Conservation (phyloP, 2,329 filamentous ascomycete genomes). For the Dryadomyces quercivorus region DNA sequence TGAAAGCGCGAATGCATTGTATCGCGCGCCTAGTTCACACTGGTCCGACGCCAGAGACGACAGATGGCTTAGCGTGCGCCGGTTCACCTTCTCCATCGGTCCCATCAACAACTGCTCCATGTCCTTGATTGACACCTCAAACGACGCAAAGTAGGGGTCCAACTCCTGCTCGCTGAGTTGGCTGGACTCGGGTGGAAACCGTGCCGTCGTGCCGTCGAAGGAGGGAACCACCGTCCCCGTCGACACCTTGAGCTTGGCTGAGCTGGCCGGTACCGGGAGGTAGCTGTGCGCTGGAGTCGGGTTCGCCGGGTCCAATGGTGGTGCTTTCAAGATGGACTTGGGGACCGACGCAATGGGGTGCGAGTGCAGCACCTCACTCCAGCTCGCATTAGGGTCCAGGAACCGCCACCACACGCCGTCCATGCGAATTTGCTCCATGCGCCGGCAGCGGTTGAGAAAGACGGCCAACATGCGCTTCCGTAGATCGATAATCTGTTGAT, state of each 20-base stretch:
- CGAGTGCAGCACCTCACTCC: slow-evolving; percentile 92
- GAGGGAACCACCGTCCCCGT: slow-evolving; percentile 16
- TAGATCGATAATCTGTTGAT: slow-evolving; percentile 90
- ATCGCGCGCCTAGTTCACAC: slow-evolving; percentile 86
- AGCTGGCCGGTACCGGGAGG: slow-evolving; percentile 73
- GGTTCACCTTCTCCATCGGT: slow-evolving; percentile 93
- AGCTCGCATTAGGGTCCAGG: slow-evolving; percentile 94
- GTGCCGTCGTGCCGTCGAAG: slow-evolving; percentile 21
- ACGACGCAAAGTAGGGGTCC: slow-evolving; percentile 91
- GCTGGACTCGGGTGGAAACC: slow-evolving; percentile 71
- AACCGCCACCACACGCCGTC: slow-evolving; percentile 98
- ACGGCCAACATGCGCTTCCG: slow-evolving; percentile 95
- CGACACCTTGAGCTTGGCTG: slow-evolving; percentile 67
- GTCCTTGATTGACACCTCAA: slow-evolving; percentile 84
- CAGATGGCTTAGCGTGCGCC: slow-evolving; percentile 74
- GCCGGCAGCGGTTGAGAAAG: slow-evolving; percentile 84
- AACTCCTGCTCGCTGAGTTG: slow-evolving; percentile 77
- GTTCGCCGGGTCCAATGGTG: slow-evolving; percentile 91
- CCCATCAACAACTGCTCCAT: slow-evolving; percentile 79
- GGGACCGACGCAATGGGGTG: slow-evolving; percentile 84
- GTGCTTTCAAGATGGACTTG: slow-evolving; percentile 87
- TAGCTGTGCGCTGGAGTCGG: slow-evolving; percentile 76
- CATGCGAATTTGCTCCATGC: slow-evolving; percentile 82
- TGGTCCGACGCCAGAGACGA: slow-evolving; percentile 76
- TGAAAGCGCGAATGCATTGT: slow-evolving; percentile 91